Conservation (phyloP, 306 rosid genomes). For the Amphicarpaea edgeworthii region DNA sequence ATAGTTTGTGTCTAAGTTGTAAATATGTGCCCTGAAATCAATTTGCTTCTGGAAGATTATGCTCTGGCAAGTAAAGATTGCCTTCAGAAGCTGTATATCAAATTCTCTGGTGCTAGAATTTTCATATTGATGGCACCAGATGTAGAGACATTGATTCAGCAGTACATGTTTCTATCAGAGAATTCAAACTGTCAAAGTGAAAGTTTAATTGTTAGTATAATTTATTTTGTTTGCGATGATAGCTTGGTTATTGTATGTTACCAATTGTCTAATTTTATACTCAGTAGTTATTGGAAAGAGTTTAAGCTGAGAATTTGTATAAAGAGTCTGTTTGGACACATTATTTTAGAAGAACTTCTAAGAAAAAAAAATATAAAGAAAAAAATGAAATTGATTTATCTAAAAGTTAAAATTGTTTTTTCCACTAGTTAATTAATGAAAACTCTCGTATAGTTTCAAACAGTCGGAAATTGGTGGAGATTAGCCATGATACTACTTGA, state of each 20-base stretch:
- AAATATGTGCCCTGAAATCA: constrained; percentile 35
- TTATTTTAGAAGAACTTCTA: too few relatives aligned
- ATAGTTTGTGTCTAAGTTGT: constrained; percentile 25
- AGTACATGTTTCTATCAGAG: constrained; percentile 29
- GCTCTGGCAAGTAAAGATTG: constrained; percentile 6
- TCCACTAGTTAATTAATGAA: too few relatives aligned
- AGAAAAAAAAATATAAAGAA: too few relatives aligned
- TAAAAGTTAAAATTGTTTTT: too few relatives aligned
- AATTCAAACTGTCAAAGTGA: neutral
- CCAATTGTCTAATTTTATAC: constrained; percentile 6
- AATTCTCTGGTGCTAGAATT: constrained; percentile 33
- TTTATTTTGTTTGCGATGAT: neutral
- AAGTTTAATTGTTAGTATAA: neutral
- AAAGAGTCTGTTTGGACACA: too few relatives aligned
- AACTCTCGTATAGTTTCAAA: too few relatives aligned
- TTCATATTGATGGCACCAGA: constrained; percentile 17
- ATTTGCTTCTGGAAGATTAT: constrained; percentile 36
- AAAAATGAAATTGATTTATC: too few relatives aligned
- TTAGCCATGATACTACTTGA: neutral
- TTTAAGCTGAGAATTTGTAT: neutral
- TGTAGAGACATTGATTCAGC: constrained; percentile 14
- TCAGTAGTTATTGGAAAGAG: neutral
- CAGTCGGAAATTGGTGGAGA: too few relatives aligned
- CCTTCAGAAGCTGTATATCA: constrained; percentile 13
- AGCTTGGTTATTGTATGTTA: neutral